Base-by-base conservation (phyloP, 495 filamentous ascomycete genomes). In the Penicillium bovifimosum region DNA sequence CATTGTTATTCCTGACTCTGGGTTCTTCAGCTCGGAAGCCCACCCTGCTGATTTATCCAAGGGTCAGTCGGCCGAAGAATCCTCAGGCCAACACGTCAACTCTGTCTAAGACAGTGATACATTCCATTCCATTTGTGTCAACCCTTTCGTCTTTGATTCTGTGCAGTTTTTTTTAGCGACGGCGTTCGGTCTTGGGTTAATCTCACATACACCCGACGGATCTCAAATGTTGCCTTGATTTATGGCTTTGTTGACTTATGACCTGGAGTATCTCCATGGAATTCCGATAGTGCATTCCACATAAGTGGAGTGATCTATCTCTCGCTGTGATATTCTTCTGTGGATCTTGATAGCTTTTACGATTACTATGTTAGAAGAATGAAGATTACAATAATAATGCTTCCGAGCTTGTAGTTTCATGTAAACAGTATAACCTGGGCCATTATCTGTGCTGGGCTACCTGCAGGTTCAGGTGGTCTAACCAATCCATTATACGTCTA, bases 1-100 rank as follows among this genome's bases (percentile, higher is more conserved):
- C 33, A 29, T 63, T 24, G 55, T 52, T 17, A 39, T 64, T 28
- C 63, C 71, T 20, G 71, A 74, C 52, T 73, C 71, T 8, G 67
- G 70, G 20, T 72, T 74, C 45, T 73, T 73, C 56, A 66, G 71
- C 36, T 74, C 71, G 27, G 71, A 74, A 42, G 54, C 65, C 34
- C 52, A 70, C 24, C 54, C 64, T 24, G 48, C 43, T 10, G 68
- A 74, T 18, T 29, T 54, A n/a, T 53, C 55, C 10, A 68, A 69
- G 24, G 18, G 52, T 41, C 59, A 67, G 47, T 55, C 61, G 53
- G 44, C 44, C 14, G 50, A 54, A 39, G 24, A 55, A 7, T 11
- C 52, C 9, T 29, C 35, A 56, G 42, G n/a, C n/a, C 55, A 53
- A 47, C 38, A 54, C 59, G 39, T 57, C 58, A 48, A 44, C 39